These are phyloP conservation scores for Hymenoscyphus albidus DNA, from an alignment of 2,329 filamentous ascomycete species.

Conservation along the genomic window DNA sequence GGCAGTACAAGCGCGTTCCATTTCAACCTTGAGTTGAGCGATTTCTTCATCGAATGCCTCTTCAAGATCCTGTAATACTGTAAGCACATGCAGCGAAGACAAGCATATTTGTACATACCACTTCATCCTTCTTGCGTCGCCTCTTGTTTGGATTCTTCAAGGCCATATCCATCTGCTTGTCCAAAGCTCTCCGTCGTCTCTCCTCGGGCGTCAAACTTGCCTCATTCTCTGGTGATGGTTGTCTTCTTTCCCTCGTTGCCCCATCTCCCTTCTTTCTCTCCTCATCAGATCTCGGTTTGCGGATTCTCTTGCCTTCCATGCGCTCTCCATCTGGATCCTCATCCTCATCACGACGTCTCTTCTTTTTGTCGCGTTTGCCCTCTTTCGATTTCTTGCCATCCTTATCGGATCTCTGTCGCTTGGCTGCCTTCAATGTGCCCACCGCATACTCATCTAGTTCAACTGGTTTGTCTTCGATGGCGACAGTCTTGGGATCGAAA, in stretches of 20 bases:
- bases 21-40: conserved; percentile 78
- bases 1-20: conserved; percentile 84
- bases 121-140: conserved; percentile 75
- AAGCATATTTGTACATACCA: conserved; percentile 53
- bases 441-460: conserved; percentile 65
- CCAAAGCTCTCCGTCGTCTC: conserved; percentile 75
- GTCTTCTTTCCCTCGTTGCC: conserved; percentile 39
- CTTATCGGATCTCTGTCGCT: conserved; percentile 59
- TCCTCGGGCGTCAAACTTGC: conserved; percentile 81
- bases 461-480: conserved; percentile 60
- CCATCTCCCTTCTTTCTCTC: conserved; percentile 33
- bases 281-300: conserved; percentile 40
- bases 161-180: conserved; percentile 82
- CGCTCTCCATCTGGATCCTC: conserved; percentile 46
- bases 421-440: conserved; percentile 60
- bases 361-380: conserved; percentile 63
- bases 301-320: conserved; percentile 49
- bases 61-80: conserved; percentile 67
- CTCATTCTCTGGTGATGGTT: conserved; percentile 65
- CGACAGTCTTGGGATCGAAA: conserved; percentile 61
- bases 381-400: conserved; percentile 68
- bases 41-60: conserved; percentile 88
- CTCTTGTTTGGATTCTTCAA: conserved; percentile 72
- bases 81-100: conserved; percentile 18
- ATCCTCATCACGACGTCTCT: conserved; percentile 53